phyloP scores from a whole-genome alignment of 1,284 basidiomycete species.

The Boletellus deceptivus region DNA sequence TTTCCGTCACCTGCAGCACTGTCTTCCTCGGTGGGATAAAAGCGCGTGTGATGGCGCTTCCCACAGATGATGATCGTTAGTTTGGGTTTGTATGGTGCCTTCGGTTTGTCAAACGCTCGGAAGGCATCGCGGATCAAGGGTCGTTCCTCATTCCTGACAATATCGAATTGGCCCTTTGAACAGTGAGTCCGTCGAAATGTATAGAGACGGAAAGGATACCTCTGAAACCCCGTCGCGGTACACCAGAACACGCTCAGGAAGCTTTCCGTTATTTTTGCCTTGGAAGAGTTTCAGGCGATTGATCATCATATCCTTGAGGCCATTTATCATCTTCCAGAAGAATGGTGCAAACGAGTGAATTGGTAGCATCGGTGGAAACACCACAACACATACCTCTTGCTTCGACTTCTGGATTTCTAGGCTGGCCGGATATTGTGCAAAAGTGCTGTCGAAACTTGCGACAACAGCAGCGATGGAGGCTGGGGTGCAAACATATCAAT shows the following conservation, averaged over 20 bases:
- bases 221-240: slow-evolving; percentile 81
- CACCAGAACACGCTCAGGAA: slow-evolving; percentile 66
- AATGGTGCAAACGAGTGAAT: background rate
- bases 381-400: slow-evolving; percentile 54
- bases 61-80: slow-evolving; percentile 77
- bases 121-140: slow-evolving; percentile 65
- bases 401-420: slow-evolving; percentile 68
- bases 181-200: slow-evolving; percentile 5
- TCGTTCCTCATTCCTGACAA: slow-evolving; percentile 62
- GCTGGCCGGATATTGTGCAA: slow-evolving; percentile 71
- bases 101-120: slow-evolving; percentile 43
- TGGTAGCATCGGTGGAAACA: background rate
- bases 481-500: background rate
- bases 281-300: slow-evolving; percentile 59
- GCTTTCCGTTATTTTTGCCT: slow-evolving; percentile 38
- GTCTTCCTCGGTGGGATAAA: slow-evolving; percentile 65
- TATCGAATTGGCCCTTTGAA: slow-evolving; percentile 66
- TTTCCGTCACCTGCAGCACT: slow-evolving; percentile 67
- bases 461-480: slow-evolving; percentile 77
- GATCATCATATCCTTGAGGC: slow-evolving; percentile 65
- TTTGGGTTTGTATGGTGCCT: slow-evolving; percentile 56
- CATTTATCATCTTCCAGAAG: slow-evolving; percentile 66
- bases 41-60: slow-evolving; percentile 82
- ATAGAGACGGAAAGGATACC: slow-evolving; percentile 34
- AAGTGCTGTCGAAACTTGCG: slow-evolving; percentile 62